Percentiles rank a stretch among this genome's conserved stretches.
These are phyloP conservation scores for Termitomyces sp. DNA, from an alignment of 768 basidiomycete species.

Conservation along the genomic window DNA sequence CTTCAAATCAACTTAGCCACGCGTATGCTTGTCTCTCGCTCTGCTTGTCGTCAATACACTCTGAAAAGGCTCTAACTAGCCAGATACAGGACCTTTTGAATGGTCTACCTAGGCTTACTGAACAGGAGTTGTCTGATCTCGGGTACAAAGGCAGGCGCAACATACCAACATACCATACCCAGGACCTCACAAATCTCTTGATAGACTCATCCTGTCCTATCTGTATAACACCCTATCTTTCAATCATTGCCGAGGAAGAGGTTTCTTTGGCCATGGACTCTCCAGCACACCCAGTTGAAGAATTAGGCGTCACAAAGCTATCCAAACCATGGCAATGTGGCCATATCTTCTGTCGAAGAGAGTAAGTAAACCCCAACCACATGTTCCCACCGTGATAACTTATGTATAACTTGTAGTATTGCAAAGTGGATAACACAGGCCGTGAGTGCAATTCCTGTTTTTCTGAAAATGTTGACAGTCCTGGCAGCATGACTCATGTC, in stretches of 20 bases:
- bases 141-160: constrained; percentile 40
- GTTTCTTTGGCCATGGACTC: constrained; percentile 73
- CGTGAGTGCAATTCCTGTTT: constrained; percentile 31
- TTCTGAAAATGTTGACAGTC: background rate
- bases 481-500: constrained; percentile 58
- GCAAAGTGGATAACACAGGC: constrained; percentile 58
- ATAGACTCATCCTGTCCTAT: constrained; percentile 73
- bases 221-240: constrained; percentile 66
- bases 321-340: constrained; percentile 48
- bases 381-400: background rate
- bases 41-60: background rate
- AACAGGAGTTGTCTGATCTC: constrained; percentile 41
- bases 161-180: background rate
- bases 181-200: background rate
- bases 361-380: constrained; percentile 38
- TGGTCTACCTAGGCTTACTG: constrained; percentile 46
- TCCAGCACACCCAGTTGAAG: constrained; percentile 66
- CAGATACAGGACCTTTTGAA: constrained; percentile 38
- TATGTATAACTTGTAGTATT: constrained; percentile 39
- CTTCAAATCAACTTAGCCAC: constrained; percentile 12
- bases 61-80: constrained; percentile 18
- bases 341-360: constrained; percentile 79
- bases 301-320: constrained; percentile 67
- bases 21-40: constrained; percentile 11
- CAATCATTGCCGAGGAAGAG: constrained; percentile 73